These are phyloP conservation scores for Aphanomyces stellatus DNA, from an alignment of 352 stramenopile genomes.

Conservation along the genomic window DNA sequence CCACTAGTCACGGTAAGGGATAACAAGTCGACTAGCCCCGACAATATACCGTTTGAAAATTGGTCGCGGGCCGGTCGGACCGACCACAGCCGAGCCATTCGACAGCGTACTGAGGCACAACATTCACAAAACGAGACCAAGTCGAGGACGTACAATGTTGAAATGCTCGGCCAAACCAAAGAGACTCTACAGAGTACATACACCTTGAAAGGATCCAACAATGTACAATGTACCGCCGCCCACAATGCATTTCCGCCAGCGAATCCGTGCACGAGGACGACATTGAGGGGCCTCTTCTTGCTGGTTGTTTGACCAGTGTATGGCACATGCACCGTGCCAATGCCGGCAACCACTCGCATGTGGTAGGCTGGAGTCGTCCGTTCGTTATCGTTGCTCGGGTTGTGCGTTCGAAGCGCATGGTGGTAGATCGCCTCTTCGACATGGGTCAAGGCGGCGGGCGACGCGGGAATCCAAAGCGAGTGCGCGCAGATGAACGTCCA, in stretches of 20 bases:
- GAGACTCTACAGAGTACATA: slow-evolving; percentile 37
- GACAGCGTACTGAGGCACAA: slow-evolving; percentile 42
- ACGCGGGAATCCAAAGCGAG: slow-evolving; percentile 50
- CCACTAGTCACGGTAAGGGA: slow-evolving; percentile 29
- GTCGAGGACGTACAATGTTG: slow-evolving; percentile 47
- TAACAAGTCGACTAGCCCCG: neutral
- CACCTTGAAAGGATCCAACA: neutral
- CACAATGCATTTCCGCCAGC: slow-evolving; percentile 69
- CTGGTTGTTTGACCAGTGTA: slow-evolving; percentile 37
- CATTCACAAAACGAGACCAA: neutral
- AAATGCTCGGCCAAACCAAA: slow-evolving; percentile 67
- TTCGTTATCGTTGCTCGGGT: too few relatives aligned
- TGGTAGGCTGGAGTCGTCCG: slow-evolving; percentile 40
- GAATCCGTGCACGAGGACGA: slow-evolving; percentile 79
- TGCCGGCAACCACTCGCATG: slow-evolving; percentile 42
- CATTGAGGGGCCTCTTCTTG: slow-evolving; percentile 43
- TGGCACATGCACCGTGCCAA: slow-evolving; percentile 66
- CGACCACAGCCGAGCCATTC: slow-evolving; percentile 76
- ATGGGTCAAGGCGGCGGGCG: slow-evolving; percentile 37
- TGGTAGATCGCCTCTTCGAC: slow-evolving; percentile 43
- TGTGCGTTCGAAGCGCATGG: too few relatives aligned
- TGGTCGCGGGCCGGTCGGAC: slow-evolving; percentile 50
- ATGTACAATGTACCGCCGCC: slow-evolving; percentile 37
- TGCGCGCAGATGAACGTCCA: slow-evolving; percentile 40
- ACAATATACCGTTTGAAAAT: slow-evolving; percentile 45